These are phyloP conservation scores for Lodderomyces parapsilosis DNA, from an alignment of 1,139 yeast species.

Conservation along the genomic window DNA sequence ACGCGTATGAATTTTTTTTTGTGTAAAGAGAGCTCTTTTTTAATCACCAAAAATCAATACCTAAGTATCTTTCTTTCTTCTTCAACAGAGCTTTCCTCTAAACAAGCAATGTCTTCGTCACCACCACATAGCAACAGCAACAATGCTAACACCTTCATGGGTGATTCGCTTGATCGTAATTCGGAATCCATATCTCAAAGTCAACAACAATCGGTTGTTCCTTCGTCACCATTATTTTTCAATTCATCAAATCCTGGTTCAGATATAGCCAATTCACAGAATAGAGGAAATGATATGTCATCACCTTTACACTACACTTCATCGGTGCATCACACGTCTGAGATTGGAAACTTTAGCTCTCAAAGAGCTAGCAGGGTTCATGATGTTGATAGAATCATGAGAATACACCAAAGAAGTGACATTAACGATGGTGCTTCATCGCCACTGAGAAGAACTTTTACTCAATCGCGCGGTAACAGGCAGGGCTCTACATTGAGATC, in stretches of 20 bases:
- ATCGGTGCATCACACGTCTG: constrained; percentile 38
- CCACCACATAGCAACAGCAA: constrained; percentile 24
- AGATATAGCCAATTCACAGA: constrained; percentile 25
- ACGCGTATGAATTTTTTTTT: constrained; percentile 10
- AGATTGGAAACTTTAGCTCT: constrained; percentile 19
- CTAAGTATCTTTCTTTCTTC: neutral
- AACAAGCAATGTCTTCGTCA: constrained; percentile 27
- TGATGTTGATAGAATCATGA: constrained; percentile 43
- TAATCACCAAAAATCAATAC: constrained; percentile 5
- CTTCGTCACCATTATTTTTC: constrained; percentile 68
- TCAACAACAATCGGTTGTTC: constrained; percentile 44
- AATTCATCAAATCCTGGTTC: constrained; percentile 45
- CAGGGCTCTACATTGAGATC: constrained; percentile 16
- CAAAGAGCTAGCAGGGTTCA: constrained; percentile 34
- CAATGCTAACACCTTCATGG: constrained; percentile 15
- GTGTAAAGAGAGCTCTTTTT: neutral
- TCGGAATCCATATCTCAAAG: constrained; percentile 37
- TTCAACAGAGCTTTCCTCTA: neutral
- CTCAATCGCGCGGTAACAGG: constrained; percentile 9
- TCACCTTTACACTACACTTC: constrained; percentile 50
- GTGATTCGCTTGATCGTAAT: constrained; percentile 16
- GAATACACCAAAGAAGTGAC: constrained; percentile 45
- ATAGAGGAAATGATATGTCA: constrained; percentile 26
- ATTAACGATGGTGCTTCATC: constrained; percentile 41
- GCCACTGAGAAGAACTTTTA: constrained; percentile 37